Conservation (phyloP, 306 rosid genomes). For the Sphenostylis stenocarpa region DNA sequence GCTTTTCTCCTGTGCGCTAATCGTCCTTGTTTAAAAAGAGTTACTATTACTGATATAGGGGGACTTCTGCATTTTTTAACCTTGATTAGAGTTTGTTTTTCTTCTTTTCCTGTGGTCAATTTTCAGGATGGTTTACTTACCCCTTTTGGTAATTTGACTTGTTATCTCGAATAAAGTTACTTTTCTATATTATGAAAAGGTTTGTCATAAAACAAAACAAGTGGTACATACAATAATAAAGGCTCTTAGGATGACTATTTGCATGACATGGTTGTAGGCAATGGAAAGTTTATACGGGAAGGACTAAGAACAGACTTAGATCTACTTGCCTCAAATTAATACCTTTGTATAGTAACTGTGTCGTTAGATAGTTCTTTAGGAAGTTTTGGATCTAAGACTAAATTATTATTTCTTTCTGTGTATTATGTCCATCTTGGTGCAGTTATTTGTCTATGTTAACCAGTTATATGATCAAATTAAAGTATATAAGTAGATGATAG, state of each 20-base stretch:
- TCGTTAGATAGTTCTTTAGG: not conserved
- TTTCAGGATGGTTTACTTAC: constrained; percentile 14
- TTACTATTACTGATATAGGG: constrained; percentile 10
- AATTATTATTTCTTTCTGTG: not conserved
- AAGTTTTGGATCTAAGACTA: not conserved
- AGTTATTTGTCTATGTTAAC: not conserved
- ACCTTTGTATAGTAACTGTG: not conserved
- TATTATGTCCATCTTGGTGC: not conserved
- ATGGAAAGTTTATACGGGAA: not conserved
- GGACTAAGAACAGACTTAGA: not conserved
- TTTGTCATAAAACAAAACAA: not conserved
- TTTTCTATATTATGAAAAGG: not conserved
- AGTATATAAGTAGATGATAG: too few species aligned
- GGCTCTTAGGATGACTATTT: constrained; percentile 17
- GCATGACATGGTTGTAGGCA: not conserved
- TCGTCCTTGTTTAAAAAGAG: constrained; percentile 11
- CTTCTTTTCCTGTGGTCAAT: not conserved
- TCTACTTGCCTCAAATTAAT: not conserved
- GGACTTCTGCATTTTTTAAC: constrained; percentile 5
- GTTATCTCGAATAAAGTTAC: constrained; percentile 1
- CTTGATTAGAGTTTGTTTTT: constrained; percentile 4
- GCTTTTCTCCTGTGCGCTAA: constrained; percentile 5
- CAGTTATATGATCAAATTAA: too few species aligned
- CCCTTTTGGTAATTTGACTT: not conserved
- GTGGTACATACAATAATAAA: not conserved